A percentile compares a stretch with the other conserved stretches of the same genome.
Evolutionary conservation across 352 stramenopile genomes (phyloP).

Genomic region (Globisporangium paroecandrum): DNA sequence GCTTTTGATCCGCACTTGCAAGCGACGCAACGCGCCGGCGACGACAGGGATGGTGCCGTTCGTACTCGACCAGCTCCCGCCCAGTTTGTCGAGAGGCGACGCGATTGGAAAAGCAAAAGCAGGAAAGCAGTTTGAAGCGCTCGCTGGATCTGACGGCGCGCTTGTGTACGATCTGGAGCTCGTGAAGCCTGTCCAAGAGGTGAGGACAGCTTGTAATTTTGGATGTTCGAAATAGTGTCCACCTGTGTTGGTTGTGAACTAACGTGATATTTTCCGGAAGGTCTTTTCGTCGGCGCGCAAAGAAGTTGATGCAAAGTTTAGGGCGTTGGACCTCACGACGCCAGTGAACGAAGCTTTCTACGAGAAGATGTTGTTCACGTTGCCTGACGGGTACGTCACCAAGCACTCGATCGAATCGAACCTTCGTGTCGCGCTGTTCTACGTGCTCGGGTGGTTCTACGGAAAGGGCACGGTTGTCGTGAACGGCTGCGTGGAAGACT

Average conservation of each 20-base stretch:
- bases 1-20: slow-evolving; percentile 91
- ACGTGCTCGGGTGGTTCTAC: slow-evolving; percentile 89
- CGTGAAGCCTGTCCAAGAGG: slow-evolving; percentile 57
- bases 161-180: slow-evolving; percentile 93
- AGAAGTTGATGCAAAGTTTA: slow-evolving; percentile 2
- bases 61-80: slow-evolving; percentile 89
- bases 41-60: slow-evolving; percentile 97
- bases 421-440: slow-evolving; percentile 86
- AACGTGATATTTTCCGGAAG: background rate
- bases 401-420: slow-evolving; percentile 80
- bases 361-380: slow-evolving; percentile 43
- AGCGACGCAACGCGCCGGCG: slow-evolving; percentile 89
- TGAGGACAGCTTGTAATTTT: slow-evolving; percentile 13
- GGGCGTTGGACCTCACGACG: background rate
- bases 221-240: background rate
- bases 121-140: slow-evolving; percentile 86
- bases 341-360: slow-evolving; percentile 34
- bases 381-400: slow-evolving; percentile 67
- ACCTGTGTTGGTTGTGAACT: background rate
- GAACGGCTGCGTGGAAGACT: slow-evolving; percentile 93
- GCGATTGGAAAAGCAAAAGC: slow-evolving; percentile 77
- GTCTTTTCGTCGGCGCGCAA: slow-evolving; percentile 16
- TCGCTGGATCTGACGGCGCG: slow-evolving; percentile 90
- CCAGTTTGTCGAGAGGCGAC: slow-evolving; percentile 46
- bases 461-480: slow-evolving; percentile 89